These are phyloP conservation scores for Nemania sp. DNA, from an alignment of 2,329 filamentous ascomycete species.

Conservation along the genomic window DNA sequence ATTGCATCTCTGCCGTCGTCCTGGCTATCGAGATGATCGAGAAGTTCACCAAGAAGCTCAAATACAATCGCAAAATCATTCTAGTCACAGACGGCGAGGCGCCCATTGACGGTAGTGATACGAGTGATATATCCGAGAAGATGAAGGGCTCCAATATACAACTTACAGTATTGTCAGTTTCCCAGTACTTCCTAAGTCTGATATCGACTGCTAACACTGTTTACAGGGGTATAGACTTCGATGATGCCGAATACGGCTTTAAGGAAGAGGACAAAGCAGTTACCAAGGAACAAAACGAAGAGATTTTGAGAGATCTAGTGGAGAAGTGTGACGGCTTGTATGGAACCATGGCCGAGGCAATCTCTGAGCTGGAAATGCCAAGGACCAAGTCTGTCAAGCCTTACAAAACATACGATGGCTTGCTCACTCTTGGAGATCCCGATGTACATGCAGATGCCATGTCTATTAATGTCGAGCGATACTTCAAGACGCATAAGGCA, in stretches of 20 bases:
- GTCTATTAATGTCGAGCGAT: constrained; percentile 85
- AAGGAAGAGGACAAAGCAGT: constrained; percentile 85
- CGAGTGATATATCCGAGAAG: constrained; percentile 71
- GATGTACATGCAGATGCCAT: constrained; percentile 74
- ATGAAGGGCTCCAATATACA: constrained; percentile 78
- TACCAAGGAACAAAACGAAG: constrained; percentile 77
- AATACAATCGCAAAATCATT: constrained; percentile 79
- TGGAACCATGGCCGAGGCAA: constrained; percentile 84
- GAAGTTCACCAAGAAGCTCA: constrained; percentile 76
- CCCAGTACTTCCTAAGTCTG: background rate
- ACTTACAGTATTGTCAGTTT: constrained; percentile 72
- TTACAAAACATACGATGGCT: constrained; percentile 77
- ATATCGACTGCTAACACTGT: constrained; percentile 20
- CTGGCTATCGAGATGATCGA: constrained; percentile 86
- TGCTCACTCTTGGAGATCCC: constrained; percentile 77
- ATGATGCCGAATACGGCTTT: constrained; percentile 84
- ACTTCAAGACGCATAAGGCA: constrained; percentile 81
- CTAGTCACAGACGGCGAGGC: constrained; percentile 83
- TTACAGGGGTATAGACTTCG: constrained; percentile 88
- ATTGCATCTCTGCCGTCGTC: constrained; percentile 85
- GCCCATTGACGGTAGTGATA: constrained; percentile 70
- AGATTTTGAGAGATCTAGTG: constrained; percentile 64
- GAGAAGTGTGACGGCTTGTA: constrained; percentile 72
- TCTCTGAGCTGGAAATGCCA: constrained; percentile 77
- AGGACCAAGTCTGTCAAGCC: constrained; percentile 75